These are phyloP conservation scores for Arachnomyces sp. DNA, from an alignment of 2,329 filamentous ascomycete species.

Conservation along the genomic window DNA sequence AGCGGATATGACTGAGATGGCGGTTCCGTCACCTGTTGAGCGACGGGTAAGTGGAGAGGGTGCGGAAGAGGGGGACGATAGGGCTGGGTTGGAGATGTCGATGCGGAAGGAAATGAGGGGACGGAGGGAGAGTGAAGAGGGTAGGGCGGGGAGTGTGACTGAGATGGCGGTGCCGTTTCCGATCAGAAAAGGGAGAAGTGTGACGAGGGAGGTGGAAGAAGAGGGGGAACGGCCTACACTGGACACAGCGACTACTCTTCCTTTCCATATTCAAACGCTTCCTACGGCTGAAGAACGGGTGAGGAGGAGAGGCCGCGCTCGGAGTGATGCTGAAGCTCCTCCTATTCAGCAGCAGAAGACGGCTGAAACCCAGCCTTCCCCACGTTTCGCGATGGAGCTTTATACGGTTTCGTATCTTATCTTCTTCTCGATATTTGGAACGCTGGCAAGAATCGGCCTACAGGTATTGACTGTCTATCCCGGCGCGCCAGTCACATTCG, in stretches of 20 bases:
- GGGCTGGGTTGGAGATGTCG: conserved; percentile 3
- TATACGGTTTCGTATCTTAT: conserved; percentile 76
- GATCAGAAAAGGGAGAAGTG: background rate
- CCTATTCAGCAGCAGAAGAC: conserved; percentile 7
- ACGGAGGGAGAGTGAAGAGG: background rate
- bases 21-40: conserved; percentile 38
- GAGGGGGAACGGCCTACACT: too few relatives aligned
- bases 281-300: too few relatives aligned
- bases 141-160: background rate
- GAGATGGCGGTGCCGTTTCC: conserved; percentile 1
- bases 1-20: conserved; percentile 18
- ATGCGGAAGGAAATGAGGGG: background rate
- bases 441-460: conserved; percentile 72
- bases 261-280: too few relatives aligned
- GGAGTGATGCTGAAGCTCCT: conserved; percentile 12
- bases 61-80: conserved; percentile 10
- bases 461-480: conserved; percentile 73
- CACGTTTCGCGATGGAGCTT: conserved; percentile 49
- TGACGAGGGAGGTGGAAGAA: background rate
- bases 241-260: too few relatives aligned
- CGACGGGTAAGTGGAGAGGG: conserved; percentile 32
- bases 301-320: background rate
- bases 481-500: conserved; percentile 64
- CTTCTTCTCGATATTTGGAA: conserved; percentile 78
- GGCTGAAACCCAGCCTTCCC: conserved; percentile 27